Evolutionary conservation across 495 filamentous ascomycete species (phyloP), one percentile per base, ranked within the genome.

Genomic region (Penicillium cosmopolitanum): DNA sequence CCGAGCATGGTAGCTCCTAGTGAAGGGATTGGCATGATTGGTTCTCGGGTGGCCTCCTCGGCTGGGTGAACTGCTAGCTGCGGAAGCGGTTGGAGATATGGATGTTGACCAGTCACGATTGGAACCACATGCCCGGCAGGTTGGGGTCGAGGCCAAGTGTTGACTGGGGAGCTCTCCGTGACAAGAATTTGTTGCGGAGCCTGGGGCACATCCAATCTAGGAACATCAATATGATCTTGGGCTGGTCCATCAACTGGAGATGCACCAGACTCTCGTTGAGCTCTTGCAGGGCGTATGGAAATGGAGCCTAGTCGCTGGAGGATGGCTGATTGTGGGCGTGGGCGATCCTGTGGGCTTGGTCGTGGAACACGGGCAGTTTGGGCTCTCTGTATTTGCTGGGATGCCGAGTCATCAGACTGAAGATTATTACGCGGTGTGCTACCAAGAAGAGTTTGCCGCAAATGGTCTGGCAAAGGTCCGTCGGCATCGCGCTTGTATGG

Each of bases 401-500:
- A 31, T 10, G 56, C 21, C 21, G 55, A 21, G 10, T 63, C 50
- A 18, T 13, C 42, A 44, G 42, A 9, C n/a, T 19, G 35, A 50
- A 50, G 43, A 50, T 51, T 10, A 50, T 59, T 36, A 11, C 6
- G 15, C 11, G 47, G 7, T 13, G 21, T 25, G 12, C 63, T 64
- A 21, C 75, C 70, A 51, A 75, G 68, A 55, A 79, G 66, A 4
- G 68, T 66, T 40, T 69, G 62, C 36, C 69, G 68, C n/a, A 86
- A 73, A 54, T 82, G 73, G 11, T 84, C 82, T 48, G 84, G 83
- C 38, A 87, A 70, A 25, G 83, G 81, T 50, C 73, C 79, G 6
- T 90, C 87, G 33, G 89, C 78, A 13, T 92, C 85, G 13, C 83
- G 85, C 18, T 85, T 84, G 65, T 97, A 97, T 8, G 92, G 90